These are phyloP conservation scores for Candida awuae DNA, from an alignment of 805 yeast species.

Conservation along the genomic window DNA sequence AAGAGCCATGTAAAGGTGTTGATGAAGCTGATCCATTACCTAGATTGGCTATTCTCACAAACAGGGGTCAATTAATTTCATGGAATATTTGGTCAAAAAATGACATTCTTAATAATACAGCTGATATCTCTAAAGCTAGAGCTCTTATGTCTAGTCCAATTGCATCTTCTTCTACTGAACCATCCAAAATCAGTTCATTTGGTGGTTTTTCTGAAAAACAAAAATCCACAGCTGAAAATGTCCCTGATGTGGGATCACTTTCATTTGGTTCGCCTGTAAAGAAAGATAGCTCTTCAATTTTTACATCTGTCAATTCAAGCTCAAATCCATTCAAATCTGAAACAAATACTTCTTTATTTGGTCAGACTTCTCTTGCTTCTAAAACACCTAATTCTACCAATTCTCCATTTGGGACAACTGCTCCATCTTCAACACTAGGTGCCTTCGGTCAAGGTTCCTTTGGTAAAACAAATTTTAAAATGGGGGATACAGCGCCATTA, in stretches of 20 bases:
- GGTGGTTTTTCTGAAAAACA: background rate
- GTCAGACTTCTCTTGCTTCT: too few species aligned
- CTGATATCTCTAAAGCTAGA: conserved; percentile 7
- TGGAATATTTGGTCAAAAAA: conserved; percentile 59
- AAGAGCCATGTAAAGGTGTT: conserved; percentile 49
- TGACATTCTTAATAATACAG: conserved; percentile 33
- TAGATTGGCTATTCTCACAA: conserved; percentile 50
- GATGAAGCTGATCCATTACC: conserved; percentile 60
- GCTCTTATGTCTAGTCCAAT: too few species aligned
- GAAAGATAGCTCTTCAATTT: background rate
- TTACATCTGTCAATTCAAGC: background rate
- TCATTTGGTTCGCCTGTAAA: background rate
- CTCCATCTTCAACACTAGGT: too few species aligned
- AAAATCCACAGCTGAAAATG: background rate
- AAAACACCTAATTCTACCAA: too few species aligned
- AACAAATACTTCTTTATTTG: too few species aligned
- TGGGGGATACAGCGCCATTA: too few species aligned
- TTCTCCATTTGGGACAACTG: too few species aligned
- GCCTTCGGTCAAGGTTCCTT: too few species aligned
- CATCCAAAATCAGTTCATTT: background rate
- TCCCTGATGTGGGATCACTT: background rate
- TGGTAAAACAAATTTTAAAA: too few species aligned
- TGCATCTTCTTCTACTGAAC: background rate
- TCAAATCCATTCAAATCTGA: background rate
- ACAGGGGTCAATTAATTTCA: conserved; percentile 51